Base-by-base conservation (phyloP, 805 yeast species). In the Hemisphaericaspora nanyangensis region DNA sequence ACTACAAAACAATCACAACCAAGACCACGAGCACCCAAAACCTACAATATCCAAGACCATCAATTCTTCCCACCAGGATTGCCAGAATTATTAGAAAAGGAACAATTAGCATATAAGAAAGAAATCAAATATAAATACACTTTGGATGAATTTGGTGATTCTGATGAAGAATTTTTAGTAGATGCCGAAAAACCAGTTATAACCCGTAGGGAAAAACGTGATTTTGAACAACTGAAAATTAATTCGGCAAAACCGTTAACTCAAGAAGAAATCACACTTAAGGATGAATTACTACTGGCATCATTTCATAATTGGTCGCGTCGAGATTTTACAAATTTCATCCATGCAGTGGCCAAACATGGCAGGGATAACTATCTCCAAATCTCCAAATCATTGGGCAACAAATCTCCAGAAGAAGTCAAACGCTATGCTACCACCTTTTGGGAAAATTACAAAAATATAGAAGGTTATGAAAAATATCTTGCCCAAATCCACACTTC, bases 381-480 rank as follows among this genome's bases (percentile, higher is more conserved):
- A 32, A 82, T 85, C 29, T 68, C 84, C 1, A 56, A 65, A 18
- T 74, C 79, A 11, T 62, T 84, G 39, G 78, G 79, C 12, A 72
- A 74, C 24, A 82, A 83, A 48, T 65, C 76, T 0, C 55, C 56
- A 0, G 80, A 76, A 16, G 91, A 84, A 32, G 81, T 85, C 3
- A 70, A 69, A 42, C 54, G 60, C 19, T 85, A 85, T 54, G 69
- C 79, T 31, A 63, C 68, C 32, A 76, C 65, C 2, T 85, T 85
- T 49, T 85, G 93, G 93, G 52, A 63, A 27, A 66, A 78, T 25
- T 78, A 73, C 51, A 56, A 58, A 17, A 77, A 75, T 44, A 74
- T 85, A 20, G 86, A 80, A 22, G 90, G 91, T 0, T 70, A 75
- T 58, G 88, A 82, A 40, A 82, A 82, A 55, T 82, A 84, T 52